Evolutionary conservation across 306 rosid genomes (phyloP), one percentile per base, ranked within the genome.

Genomic region (Gleditsia sinensis): DNA sequence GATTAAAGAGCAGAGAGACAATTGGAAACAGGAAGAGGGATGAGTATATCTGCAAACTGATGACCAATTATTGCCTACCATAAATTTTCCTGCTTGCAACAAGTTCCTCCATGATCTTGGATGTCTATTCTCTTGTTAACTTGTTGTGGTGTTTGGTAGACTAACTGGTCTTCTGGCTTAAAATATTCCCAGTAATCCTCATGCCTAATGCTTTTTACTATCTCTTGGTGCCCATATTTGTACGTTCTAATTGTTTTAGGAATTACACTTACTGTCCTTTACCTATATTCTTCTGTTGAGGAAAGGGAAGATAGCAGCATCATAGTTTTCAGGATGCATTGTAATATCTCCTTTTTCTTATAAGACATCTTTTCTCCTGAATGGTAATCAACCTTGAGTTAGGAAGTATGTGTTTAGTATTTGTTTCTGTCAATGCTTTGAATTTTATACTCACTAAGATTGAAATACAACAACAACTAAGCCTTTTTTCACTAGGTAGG

Each of bases 371-470:
- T 70, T 64, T 14, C 9, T 51, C 16, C 25, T 5, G 48, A 68
- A 19, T 54, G 53, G 12, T 13, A 69, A n/a, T n/a, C n/a, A n/a
- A n/a, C n/a, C 24, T 49, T 48, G 3, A 25, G 25, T 50, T 27
- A 56, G 37, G 24, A 69, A 21, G 9, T 16, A 8, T 54, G 65
- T n/a, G 24, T 23, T 21, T 39, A 36, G 51, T 13, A 14, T 14
- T 69, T 53, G 46, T 69, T 69, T 50, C 61, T 69, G 32, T 37
- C 25, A 23, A 0, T 54, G 60, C 57, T 39, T n/a, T 37, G 53
- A 12, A 34, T 32, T 53, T 32, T 16, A 36, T 48, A 13, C 51
- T 51, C 16, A 17, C 24, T 32, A 6, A n/a, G n/a, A n/a, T n/a
- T n/a, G n/a, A n/a, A n/a, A n/a, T n/a, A n/a, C n/a, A n/a, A n/a